Evolutionary conservation across 495 filamentous ascomycete species (phyloP), one percentile per base, ranked within the genome.

Genomic region (Aspergillus sparsus): DNA sequence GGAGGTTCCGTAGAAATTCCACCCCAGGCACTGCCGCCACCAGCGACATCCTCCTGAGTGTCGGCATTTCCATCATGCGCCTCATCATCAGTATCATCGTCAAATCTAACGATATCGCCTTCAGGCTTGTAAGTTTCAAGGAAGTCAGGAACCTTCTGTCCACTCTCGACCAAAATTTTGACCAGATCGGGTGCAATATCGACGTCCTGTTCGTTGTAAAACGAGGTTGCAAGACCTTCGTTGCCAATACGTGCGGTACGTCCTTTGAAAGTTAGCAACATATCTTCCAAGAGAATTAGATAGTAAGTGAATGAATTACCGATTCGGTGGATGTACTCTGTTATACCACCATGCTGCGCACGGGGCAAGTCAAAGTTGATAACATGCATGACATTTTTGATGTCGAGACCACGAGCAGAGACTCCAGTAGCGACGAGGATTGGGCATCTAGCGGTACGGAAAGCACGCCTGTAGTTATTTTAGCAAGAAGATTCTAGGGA

Each of bases 201-300:
- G 49, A 82, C 78, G 60, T 98, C 89, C 0, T 82, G 79, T 3
- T 85, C 82, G 65, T 86, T 91, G 78, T 89, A 97, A 75, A 98
- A 97, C 0, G 93, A 93, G 0, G 90, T 92, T 0, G 94, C 92
- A 12, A 92, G 74, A 15, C 94, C 94, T 49, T 82, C 80, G 51
- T 97, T 89, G 6, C 94, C 94, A 68, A 97, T 97, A 53, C 94
- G 90, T 49, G 89, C 94, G 62, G 94, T 98, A 57, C 94, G 92
- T 50, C 94, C 88, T 92, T 55, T 31, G 15, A 16, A 18, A n/a
- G 8, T 18, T 63, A 44, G 50, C n/a, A n/a, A n/a, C n/a, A 27
- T 50, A n/a, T 41, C 16, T 12, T 15, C 7, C 4, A 13, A 37
- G 18, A 18, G 13, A n/a, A 11, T 32, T n/a, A 27, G 10, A 33